Conservation (phyloP, 2,329 filamentous ascomycete species). For the Fusarium caatingaense region DNA sequence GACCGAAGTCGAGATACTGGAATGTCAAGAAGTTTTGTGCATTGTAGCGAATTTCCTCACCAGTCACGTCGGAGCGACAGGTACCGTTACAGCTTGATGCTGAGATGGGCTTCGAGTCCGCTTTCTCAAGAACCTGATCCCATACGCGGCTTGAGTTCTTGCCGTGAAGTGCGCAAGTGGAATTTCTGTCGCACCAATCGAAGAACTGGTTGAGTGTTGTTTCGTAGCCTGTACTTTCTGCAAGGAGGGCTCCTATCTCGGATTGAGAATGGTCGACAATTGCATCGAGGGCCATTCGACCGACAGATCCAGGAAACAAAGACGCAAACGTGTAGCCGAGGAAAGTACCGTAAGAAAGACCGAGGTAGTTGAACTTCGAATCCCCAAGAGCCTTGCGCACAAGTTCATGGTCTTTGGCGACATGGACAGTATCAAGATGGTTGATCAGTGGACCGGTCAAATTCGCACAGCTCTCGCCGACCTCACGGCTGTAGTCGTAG, state of each 20-base stretch:
- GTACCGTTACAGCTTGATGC: slow-evolving; percentile 24
- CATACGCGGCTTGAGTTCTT: slow-evolving; percentile 30
- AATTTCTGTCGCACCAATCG: slow-evolving; percentile 37
- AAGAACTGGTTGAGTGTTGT: slow-evolving; percentile 37
- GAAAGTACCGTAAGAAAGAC: slow-evolving; percentile 53
- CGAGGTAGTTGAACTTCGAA: slow-evolving; percentile 49
- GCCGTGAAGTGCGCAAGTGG: slow-evolving; percentile 37
- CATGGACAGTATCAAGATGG: slow-evolving; percentile 41
- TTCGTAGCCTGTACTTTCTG: slow-evolving; percentile 33
- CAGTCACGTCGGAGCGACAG: slow-evolving; percentile 36
- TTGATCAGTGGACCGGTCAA: slow-evolving; percentile 41
- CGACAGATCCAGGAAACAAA: slow-evolving; percentile 45
- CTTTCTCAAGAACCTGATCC: slow-evolving; percentile 25
- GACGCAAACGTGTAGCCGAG: slow-evolving; percentile 50
- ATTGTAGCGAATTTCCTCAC: slow-evolving; percentile 40
- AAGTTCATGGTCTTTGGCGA: slow-evolving; percentile 42
- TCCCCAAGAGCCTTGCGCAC: slow-evolving; percentile 39
- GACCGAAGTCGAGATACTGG: slow-evolving; percentile 7
- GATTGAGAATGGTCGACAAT: slow-evolving; percentile 43
- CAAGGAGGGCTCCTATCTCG: slow-evolving; percentile 23
- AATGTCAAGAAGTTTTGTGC: slow-evolving; percentile 28
- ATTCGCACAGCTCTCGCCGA: slow-evolving; percentile 40
- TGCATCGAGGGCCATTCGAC: slow-evolving; percentile 46
- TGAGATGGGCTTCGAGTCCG: slow-evolving; percentile 27
- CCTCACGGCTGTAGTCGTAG: slow-evolving; percentile 20